Evolutionary conservation across 2,329 filamentous ascomycete species (phyloP).

Genomic region (Aureobasidium sp.): DNA sequence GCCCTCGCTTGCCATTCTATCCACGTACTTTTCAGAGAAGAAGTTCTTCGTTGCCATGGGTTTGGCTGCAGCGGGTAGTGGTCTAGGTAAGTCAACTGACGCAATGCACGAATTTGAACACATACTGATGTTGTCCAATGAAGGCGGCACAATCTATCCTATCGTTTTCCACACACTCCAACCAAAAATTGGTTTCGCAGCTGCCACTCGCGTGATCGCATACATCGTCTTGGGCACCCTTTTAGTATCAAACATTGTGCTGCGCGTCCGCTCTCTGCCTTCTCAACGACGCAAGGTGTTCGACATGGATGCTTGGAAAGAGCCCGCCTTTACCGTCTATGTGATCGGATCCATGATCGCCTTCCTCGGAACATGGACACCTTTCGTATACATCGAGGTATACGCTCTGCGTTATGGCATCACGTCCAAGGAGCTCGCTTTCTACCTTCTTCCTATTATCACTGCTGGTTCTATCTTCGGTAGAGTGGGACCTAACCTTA

Average conservation of each 20-base stretch:
- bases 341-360: conserved; percentile 9
- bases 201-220: conserved; percentile 26
- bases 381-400: conserved; percentile 5
- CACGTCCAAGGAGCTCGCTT: neutral
- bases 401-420: neutral
- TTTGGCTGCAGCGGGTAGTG: conserved; percentile 37
- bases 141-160: conserved; percentile 23
- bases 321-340: conserved; percentile 9
- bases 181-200: conserved; percentile 25
- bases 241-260: conserved; percentile 25
- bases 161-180: conserved; percentile 30
- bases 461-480: conserved; percentile 8
- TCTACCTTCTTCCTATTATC: conserved; percentile 11
- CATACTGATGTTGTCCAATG: neutral
- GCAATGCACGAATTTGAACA: fast-evolving
- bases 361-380: conserved; percentile 10
- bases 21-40: conserved; percentile 35
- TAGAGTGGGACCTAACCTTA: conserved; percentile 25
- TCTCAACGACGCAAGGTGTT: neutral
- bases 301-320: conserved; percentile 8
- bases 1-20: conserved; percentile 35
- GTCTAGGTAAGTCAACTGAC: conserved; percentile 25
- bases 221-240: conserved; percentile 29
- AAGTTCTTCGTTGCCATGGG: conserved; percentile 38
- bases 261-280: conserved; percentile 16